These are phyloP conservation scores for Paracorniculantispora psalliotae DNA, from an alignment of 2,329 filamentous ascomycete genomes.

Conservation along the genomic window DNA sequence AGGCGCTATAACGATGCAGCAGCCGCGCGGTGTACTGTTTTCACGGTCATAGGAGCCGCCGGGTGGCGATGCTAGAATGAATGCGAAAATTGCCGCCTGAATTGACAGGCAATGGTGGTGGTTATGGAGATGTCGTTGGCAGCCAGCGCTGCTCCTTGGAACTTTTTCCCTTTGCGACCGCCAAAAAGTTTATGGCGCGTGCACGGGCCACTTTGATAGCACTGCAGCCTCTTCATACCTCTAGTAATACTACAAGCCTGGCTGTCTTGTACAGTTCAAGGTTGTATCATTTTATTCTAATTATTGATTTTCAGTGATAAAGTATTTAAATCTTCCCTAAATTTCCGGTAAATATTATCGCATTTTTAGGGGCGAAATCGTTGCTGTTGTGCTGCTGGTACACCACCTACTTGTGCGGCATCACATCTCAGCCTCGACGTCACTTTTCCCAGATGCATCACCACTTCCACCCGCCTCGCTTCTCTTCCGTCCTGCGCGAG, in stretches of 20 bases:
- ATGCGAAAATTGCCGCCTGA: neutral
- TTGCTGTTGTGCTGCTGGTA: too few species aligned
- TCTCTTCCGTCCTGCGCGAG: neutral
- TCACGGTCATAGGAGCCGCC: neutral
- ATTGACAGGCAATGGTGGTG: neutral
- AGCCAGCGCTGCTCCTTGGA: constrained; percentile 1
- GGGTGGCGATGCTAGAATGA: neutral
- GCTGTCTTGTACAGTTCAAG: too few species aligned
- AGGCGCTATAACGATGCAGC: neutral
- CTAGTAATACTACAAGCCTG: too few species aligned
- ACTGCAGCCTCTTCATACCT: neutral
- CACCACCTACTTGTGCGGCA: neutral
- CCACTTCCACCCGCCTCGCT: neutral
- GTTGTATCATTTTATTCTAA: too few species aligned
- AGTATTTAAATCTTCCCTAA: too few species aligned
- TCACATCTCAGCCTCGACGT: too few species aligned
- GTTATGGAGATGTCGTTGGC: constrained; percentile 1
- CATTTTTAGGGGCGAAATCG: too few species aligned
- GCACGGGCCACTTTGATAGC: neutral
- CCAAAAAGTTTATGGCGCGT: constrained; percentile 8
- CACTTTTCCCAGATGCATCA: neutral
- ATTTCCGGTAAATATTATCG: too few species aligned
- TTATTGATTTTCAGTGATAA: too few species aligned
- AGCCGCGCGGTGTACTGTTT: neutral
- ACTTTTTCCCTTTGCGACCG: neutral